phyloP scores from a whole-genome alignment of 306 rosid species.

The Notholithocarpus densiflorus region DNA sequence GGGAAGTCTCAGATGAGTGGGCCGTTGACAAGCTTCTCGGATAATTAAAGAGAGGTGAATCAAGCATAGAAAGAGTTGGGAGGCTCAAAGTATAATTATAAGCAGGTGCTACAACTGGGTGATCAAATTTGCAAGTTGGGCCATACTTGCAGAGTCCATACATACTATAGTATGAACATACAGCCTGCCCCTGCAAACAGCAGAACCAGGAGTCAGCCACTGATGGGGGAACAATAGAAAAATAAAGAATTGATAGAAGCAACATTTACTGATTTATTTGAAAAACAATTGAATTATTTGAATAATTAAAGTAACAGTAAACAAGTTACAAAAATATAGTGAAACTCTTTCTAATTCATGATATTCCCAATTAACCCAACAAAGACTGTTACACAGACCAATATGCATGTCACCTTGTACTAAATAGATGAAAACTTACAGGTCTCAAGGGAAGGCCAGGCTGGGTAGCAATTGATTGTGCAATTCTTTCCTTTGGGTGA shows the following conservation, averaged over 20 bases:
- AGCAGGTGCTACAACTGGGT: slow-evolving; percentile 54
- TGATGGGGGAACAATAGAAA: not conserved
- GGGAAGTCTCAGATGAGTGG: slow-evolving; percentile 48
- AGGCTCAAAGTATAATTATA: slow-evolving; percentile 49
- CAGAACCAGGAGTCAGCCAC: slow-evolving; percentile 22
- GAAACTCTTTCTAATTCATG: not conserved
- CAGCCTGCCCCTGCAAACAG: slow-evolving; percentile 67
- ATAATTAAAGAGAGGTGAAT: slow-evolving; percentile 44
- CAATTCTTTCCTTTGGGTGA: slow-evolving; percentile 78
- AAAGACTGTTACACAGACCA: not conserved
- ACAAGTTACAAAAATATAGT: not conserved
- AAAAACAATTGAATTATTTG: not conserved
- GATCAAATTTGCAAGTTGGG: slow-evolving; percentile 86
- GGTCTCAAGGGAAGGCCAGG: slow-evolving; percentile 88
- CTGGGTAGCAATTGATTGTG: slow-evolving; percentile 47
- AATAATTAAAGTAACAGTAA: not conserved
- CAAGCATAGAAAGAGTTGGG: slow-evolving; percentile 43
- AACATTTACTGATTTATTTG: not conserved
- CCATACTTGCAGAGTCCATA: slow-evolving; percentile 92
- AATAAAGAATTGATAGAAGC: not conserved
- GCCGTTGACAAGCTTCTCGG: slow-evolving; percentile 39
- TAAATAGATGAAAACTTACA: slow-evolving; percentile 48
- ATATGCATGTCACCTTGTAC: slow-evolving; percentile 1
- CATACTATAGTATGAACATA: slow-evolving; percentile 67
- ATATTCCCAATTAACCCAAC: not conserved